Conservation (phyloP, 257 asterid species). For the Echites panduratus region DNA sequence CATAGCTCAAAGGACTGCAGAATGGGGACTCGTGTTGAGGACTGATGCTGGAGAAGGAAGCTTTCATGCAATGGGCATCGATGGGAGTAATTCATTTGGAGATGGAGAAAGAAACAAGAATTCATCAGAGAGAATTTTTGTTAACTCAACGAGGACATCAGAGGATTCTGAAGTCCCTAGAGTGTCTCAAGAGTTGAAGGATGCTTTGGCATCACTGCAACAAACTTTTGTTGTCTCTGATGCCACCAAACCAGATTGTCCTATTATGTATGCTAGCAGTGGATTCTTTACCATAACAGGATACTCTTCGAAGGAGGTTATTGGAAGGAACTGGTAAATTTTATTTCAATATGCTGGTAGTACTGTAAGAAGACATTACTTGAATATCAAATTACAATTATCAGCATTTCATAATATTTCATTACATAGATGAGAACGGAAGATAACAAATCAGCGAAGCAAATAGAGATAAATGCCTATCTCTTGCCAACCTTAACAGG, state of each 20-base stretch:
- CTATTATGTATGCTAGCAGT: conserved; percentile 87
- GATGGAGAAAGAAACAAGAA: conserved; percentile 44
- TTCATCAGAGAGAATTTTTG: conserved; percentile 39
- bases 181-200: conserved; percentile 91
- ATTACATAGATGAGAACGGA: not conserved
- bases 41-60: conserved; percentile 61
- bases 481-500: not conserved
- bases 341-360: not conserved
- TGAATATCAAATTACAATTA: not conserved
- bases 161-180: conserved; percentile 57
- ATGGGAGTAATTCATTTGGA: conserved; percentile 27
- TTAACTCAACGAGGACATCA: conserved; percentile 44
- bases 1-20: conserved; percentile 68
- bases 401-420: not conserved
- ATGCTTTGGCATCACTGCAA: conserved; percentile 80
- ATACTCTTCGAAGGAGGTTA: conserved; percentile 71
- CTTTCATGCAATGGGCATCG: conserved; percentile 35
- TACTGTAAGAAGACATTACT: not conserved
- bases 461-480: not conserved
- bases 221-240: conserved; percentile 98
- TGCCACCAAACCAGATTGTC: conserved; percentile 92
- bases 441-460: not conserved
- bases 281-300: conserved; percentile 94
- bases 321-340: conserved; percentile 86
- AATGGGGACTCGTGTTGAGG: conserved; percentile 71